These are phyloP conservation scores for Nicotiana knightiana DNA, from an alignment of 257 asterid species.

Conservation along the genomic window DNA sequence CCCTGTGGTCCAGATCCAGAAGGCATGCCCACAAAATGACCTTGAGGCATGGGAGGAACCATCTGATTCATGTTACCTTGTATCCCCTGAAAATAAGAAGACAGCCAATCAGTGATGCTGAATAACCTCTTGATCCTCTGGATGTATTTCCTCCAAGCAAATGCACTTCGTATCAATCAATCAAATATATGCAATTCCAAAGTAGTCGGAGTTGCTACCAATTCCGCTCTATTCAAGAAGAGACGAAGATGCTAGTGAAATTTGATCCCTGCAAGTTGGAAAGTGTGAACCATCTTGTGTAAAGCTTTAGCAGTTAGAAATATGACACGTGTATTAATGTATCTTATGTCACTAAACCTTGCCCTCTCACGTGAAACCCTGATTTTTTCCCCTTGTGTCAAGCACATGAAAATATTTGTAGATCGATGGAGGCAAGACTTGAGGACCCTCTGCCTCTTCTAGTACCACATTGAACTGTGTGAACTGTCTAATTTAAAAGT, in stretches of 20 bases:
- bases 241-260: background rate
- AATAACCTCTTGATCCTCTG: background rate
- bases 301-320: background rate
- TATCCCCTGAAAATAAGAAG: conserved; percentile 34
- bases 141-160: background rate
- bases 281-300: background rate
- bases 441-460: background rate
- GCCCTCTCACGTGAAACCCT: background rate
- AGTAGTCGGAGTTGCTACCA: background rate
- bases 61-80: conserved; percentile 85
- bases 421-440: background rate
- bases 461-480: background rate
- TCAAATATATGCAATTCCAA: background rate
- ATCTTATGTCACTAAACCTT: background rate
- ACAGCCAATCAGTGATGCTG: conserved; percentile 12
- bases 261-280: background rate
- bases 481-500: background rate
- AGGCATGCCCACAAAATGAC: conserved; percentile 72
- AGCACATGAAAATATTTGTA: background rate
- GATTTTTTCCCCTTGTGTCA: background rate
- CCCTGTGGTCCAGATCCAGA: conserved; percentile 73
- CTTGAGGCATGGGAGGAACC: conserved; percentile 75
- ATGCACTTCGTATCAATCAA: background rate
- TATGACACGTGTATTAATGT: background rate
- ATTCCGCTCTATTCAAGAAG: background rate